A percentile compares a stretch with the other conserved stretches of the same genome.
Conservation (phyloP, 1,284 basidiomycete species). For the Golubevia sp. region DNA sequence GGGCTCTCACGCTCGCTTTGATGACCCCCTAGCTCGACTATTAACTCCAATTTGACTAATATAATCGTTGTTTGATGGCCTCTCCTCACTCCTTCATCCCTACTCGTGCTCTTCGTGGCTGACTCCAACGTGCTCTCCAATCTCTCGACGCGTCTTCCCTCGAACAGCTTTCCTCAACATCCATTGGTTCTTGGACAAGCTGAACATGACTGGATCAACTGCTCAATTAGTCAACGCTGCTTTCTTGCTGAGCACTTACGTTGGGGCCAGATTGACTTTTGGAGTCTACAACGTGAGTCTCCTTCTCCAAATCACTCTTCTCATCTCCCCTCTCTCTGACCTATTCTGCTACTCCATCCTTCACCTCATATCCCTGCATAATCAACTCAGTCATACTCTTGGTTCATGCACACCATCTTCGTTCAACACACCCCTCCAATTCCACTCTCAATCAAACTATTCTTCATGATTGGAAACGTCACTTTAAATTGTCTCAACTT, state of each 20-base stretch:
- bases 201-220: conserved; percentile 56
- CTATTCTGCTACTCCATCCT: conserved; percentile 8
- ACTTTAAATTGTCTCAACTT: conserved; percentile 57
- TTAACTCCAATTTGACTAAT: neutral
- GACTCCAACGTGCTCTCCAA: neutral
- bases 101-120: neutral
- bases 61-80: conserved; percentile 16
- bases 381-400: conserved; percentile 26
- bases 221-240: conserved; percentile 60
- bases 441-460: conserved; percentile 17
- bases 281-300: conserved; percentile 56
- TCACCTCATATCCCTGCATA: conserved; percentile 5
- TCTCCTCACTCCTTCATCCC: neutral
- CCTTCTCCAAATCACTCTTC: conserved; percentile 5
- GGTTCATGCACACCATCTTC: conserved; percentile 40
- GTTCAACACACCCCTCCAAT: conserved; percentile 30
- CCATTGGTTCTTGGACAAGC: conserved; percentile 63
- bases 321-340: conserved; percentile 7
- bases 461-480: conserved; percentile 42
- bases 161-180: conserved; percentile 60
- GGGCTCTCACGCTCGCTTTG: too few species aligned
- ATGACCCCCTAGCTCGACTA: conserved; percentile 4
- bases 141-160: neutral
- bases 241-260: conserved; percentile 53
- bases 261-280: conserved; percentile 54